phyloP scores from a whole-genome alignment of 257 asterid species.

The Dorcoceras hygrometricum region DNA sequence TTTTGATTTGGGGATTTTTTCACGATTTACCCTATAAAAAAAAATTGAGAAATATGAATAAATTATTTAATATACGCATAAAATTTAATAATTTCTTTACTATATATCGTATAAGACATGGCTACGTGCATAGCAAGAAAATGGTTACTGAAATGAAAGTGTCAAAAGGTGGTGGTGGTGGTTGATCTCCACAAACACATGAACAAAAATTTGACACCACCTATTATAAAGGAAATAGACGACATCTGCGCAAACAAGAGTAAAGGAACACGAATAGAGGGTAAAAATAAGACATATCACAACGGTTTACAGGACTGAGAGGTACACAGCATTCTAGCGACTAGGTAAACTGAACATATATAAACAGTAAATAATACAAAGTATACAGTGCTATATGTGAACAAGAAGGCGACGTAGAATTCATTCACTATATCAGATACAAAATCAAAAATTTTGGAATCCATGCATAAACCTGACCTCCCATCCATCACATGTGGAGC shows the following conservation, averaged over 20 bases:
- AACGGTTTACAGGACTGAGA: constrained; percentile 12
- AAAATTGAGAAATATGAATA: too few relatives aligned
- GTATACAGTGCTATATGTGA: neutral
- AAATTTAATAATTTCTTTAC: too few relatives aligned
- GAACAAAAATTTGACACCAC: neutral
- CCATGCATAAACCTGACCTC: neutral
- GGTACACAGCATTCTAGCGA: neutral
- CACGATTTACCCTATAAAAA: too few relatives aligned
- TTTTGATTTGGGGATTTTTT: too few relatives aligned
- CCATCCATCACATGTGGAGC: neutral
- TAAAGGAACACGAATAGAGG: neutral
- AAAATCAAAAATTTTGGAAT: neutral
- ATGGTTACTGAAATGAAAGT: too few relatives aligned
- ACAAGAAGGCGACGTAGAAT: neutral
- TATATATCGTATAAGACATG: too few relatives aligned
- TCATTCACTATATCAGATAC: neutral
- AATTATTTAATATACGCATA: too few relatives aligned
- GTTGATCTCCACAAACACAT: neutral
- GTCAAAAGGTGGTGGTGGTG: too few relatives aligned
- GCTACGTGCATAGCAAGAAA: too few relatives aligned
- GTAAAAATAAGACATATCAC: neutral
- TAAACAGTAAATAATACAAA: neutral
- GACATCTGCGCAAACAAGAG: neutral
- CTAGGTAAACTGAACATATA: neutral
- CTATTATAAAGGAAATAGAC: neutral